These are phyloP conservation scores for Pilobolus umbonatus DNA, from an alignment of 192 early-diverging fungal species.

Conservation along the genomic window DNA sequence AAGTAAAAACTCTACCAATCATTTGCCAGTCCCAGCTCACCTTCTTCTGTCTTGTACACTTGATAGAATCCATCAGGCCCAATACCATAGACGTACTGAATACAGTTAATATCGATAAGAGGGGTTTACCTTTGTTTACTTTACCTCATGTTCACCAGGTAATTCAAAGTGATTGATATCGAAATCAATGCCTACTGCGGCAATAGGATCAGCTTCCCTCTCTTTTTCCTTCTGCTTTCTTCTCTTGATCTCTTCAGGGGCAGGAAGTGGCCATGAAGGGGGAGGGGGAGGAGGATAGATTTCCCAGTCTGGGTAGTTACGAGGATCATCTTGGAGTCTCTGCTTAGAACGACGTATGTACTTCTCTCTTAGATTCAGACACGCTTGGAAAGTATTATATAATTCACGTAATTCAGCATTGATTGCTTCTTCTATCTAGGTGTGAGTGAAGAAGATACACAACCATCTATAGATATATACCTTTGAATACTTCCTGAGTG, in stretches of 20 bases:
- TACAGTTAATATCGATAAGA: no score
- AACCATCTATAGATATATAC: background rate
- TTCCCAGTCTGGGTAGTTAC: conserved; percentile 68
- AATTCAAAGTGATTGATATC: conserved; percentile 35
- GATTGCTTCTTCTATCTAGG: conserved; percentile 31
- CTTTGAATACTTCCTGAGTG: background rate
- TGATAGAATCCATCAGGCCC: conserved; percentile 23
- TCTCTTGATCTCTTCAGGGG: conserved; percentile 13
- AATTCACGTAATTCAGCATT: conserved; percentile 57
- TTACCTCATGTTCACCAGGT: conserved; percentile 27
- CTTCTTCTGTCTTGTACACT: conserved; percentile 8
- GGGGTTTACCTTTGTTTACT: no score
- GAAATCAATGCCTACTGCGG: conserved; percentile 40
- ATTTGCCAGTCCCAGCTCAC: no score
- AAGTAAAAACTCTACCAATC: no score
- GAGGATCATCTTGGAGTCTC: conserved; percentile 76
- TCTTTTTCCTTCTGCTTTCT: conserved; percentile 23
- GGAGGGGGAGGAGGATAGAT: conserved; percentile 85
- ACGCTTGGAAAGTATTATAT: conserved; percentile 59
- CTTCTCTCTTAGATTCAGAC: conserved; percentile 74
- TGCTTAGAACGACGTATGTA: conserved; percentile 79
- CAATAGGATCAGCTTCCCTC: conserved; percentile 31
- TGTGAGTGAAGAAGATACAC: background rate
- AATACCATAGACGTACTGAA: conserved; percentile 7
- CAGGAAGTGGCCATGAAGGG: conserved; percentile 56